Conservation (phyloP, 768 basidiomycete genomes). For the Suillus cothurnatus region DNA sequence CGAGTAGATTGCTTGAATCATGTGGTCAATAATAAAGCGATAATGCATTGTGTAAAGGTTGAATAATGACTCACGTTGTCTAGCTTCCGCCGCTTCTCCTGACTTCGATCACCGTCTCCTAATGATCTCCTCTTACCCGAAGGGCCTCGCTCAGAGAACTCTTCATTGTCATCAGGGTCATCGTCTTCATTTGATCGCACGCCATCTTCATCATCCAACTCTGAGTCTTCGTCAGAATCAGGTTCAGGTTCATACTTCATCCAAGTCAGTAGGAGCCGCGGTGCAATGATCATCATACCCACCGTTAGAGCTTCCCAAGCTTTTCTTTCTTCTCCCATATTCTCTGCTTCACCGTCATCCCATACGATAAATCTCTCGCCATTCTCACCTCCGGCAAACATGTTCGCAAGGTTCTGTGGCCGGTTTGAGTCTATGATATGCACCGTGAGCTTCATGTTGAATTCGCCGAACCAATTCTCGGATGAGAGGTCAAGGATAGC, state of each 20-base stretch:
- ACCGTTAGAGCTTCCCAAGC: constrained; percentile 89
- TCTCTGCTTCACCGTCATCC: constrained; percentile 86
- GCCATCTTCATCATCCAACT: constrained; percentile 46
- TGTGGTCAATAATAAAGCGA: constrained; percentile 8
- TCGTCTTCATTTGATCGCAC: constrained; percentile 46
- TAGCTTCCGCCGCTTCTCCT: constrained; percentile 61
- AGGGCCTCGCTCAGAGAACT: constrained; percentile 40
- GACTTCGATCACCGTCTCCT: constrained; percentile 38
- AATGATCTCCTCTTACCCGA: constrained; percentile 53
- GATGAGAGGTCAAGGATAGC: constrained; percentile 82
- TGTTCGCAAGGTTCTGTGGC: constrained; percentile 84
- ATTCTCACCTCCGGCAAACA: constrained; percentile 73
- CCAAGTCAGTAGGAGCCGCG: neutral
- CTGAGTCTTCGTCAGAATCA: constrained; percentile 64
- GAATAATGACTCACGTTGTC: constrained; percentile 43
- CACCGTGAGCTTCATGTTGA: constrained; percentile 61
- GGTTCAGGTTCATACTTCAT: constrained; percentile 76
- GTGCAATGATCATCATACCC: constrained; percentile 24
- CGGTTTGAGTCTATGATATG: constrained; percentile 96
- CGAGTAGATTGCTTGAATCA: constrained; percentile 48
- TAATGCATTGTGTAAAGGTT: constrained; percentile 8
- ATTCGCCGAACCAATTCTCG: constrained; percentile 75
- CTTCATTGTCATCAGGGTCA: constrained; percentile 43
- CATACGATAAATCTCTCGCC: constrained; percentile 82
- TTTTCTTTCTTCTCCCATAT: constrained; percentile 67